A percentile compares a stretch with the other conserved stretches of the same genome.
Evolutionary conservation across 208 protist species (phyloP).

Genomic region (Balamuthia mandrillaris): DNA sequence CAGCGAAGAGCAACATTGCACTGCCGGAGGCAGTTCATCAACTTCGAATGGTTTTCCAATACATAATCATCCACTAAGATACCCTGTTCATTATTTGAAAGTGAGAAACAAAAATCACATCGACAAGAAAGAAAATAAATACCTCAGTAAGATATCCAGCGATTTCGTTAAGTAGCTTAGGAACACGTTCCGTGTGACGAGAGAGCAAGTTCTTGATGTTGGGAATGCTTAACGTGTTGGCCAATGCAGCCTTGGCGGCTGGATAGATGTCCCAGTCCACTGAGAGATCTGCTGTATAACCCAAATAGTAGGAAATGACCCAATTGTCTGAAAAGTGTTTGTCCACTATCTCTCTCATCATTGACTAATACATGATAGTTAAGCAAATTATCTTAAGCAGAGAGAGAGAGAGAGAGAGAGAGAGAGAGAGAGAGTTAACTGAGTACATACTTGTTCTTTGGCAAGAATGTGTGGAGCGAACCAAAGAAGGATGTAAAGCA

Average conservation of each 20-base stretch:
- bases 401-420: not conserved
- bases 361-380: slow-evolving; percentile 44
- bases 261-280: slow-evolving; percentile 87
- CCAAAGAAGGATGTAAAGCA: slow-evolving; percentile 95
- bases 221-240: slow-evolving; percentile 78
- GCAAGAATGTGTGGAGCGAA: slow-evolving; percentile 89
- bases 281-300: slow-evolving; percentile 85
- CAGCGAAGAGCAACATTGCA: slow-evolving; percentile 92
- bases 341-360: slow-evolving; percentile 97
- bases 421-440: not conserved
- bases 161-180: slow-evolving; percentile 56
- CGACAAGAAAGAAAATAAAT: not conserved
- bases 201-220: slow-evolving; percentile 77
- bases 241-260: slow-evolving; percentile 84
- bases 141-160: slow-evolving; percentile 61
- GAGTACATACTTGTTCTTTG: slow-evolving; percentile 63
- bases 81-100: slow-evolving; percentile 67
- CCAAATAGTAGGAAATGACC: slow-evolving; percentile 96
- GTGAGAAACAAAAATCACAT: not conserved
- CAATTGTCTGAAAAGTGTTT: slow-evolving; percentile 98
- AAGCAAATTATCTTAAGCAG: slow-evolving; percentile 26
- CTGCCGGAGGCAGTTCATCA: slow-evolving; percentile 84
- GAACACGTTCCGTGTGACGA: slow-evolving; percentile 63
- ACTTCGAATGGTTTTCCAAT: slow-evolving; percentile 82
- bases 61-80: slow-evolving; percentile 89